Evolutionary conservation across 805 yeast species (phyloP), one percentile per base, ranked within the genome.

Genomic region (Candida pseudofarinosa): DNA sequence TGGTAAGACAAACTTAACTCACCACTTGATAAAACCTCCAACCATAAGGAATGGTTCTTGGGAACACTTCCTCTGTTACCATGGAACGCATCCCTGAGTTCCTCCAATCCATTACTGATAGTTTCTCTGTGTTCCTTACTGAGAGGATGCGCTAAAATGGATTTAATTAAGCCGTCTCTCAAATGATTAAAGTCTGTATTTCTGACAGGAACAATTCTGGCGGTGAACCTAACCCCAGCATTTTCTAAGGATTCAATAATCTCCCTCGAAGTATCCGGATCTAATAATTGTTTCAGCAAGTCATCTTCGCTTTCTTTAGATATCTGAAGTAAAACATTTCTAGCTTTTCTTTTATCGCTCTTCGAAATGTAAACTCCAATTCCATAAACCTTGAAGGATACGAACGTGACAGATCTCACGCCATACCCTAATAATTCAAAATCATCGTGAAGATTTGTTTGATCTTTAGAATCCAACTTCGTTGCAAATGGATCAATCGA

Each of bases 171-270:
- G 0, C 98, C 98, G 58, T 93, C 98, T 50, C 85, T 78, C 55
- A 91, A 65, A 59, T 93, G 98, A 48, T 81, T 80, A 63, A 85
- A 89, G 63, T 91, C 97, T 1, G 98, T 91, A 60, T 86, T 88
- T 58, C 97, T 78, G 14, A 84, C 81, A 0, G 99, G 97, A 8
- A 85, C 81, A 45, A 91, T 83, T 48, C 95, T 73, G 19, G 89
- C 83, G 36, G 81, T 69, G 51, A 88, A 74, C 44, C 80, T 75
- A 30, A 84, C 76, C 12, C 81, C 78, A 8, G 77, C 62, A 35
- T 77, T 79, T 33, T 89, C 58, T 37, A 90, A 65, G 42, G 75
- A 71, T 15, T 75, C 72, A 20, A 88, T 62, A 15, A 88, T 55
- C 2, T 75, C 69, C 7, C 70, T 65, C 0, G 91, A 80, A 26